phyloP scores from a whole-genome alignment of 1,139 yeast genomes.

The Pichia sp. region DNA sequence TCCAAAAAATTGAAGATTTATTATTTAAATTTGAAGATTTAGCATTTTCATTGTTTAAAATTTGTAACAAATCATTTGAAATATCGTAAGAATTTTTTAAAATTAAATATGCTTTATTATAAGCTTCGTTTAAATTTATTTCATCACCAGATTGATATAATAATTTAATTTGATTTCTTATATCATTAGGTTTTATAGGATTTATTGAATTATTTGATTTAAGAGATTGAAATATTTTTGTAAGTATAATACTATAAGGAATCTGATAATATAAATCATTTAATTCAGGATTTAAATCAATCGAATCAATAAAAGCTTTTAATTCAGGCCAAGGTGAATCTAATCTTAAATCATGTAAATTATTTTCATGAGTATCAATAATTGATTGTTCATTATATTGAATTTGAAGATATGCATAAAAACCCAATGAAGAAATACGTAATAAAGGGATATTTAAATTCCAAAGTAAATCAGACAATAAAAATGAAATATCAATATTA shows the following conservation, averaged over 20 bases:
- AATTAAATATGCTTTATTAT: constrained; percentile 51
- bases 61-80: constrained; percentile 27
- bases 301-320: constrained; percentile 42
- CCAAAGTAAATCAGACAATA: constrained; percentile 39
- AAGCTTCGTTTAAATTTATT: constrained; percentile 69
- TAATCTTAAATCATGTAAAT: constrained; percentile 59
- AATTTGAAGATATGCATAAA: constrained; percentile 59
- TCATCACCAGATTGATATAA: constrained; percentile 37
- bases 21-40: background rate
- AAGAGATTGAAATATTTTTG: constrained; percentile 41
- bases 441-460: constrained; percentile 39
- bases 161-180: constrained; percentile 38
- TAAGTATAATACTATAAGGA: constrained; percentile 65
- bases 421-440: constrained; percentile 50
- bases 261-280: constrained; percentile 52
- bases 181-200: constrained; percentile 37
- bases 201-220: background rate
- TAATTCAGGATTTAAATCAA: constrained; percentile 42
- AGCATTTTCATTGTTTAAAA: constrained; percentile 29
- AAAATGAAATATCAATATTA: no score
- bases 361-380: constrained; percentile 63
- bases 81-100: constrained; percentile 25
- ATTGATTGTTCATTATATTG: constrained; percentile 50
- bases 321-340: constrained; percentile 74
- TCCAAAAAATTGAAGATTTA: constrained; percentile 46